Conservation (phyloP, 768 basidiomycete genomes). For the Calocybe gangraenosa region DNA sequence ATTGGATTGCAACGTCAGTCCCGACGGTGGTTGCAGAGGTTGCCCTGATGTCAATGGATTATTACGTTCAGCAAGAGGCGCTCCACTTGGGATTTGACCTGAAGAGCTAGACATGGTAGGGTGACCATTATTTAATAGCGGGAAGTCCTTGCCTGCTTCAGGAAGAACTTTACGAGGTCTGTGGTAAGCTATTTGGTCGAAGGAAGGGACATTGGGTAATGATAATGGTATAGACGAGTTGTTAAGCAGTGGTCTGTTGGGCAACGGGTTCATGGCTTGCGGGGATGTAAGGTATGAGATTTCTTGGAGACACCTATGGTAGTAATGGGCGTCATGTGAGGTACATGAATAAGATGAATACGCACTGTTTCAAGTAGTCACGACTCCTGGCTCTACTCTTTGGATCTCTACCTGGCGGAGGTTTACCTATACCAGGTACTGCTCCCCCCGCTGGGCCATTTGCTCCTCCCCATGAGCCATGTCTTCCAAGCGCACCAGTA, state of each 20-base stretch:
- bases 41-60: conserved; percentile 40
- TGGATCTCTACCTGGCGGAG: conserved; percentile 83
- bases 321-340: conserved; percentile 5
- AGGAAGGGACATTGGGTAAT: conserved; percentile 68
- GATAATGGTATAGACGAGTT: conserved; percentile 61
- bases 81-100: conserved; percentile 40
- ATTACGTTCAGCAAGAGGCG: conserved; percentile 48
- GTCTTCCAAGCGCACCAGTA: conserved; percentile 43
- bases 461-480: conserved; percentile 53
- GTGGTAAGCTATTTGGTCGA: conserved; percentile 71
- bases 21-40: conserved; percentile 28
- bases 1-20: conserved; percentile 25
- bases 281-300: conserved; percentile 96
- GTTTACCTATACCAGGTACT: conserved; percentile 56
- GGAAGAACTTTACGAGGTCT: conserved; percentile 79
- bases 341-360: conserved; percentile 15
- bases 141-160: conserved; percentile 70
- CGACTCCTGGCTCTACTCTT: conserved; percentile 91
- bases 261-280: conserved; percentile 95
- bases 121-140: conserved; percentile 55
- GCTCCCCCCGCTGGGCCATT: conserved; percentile 42
- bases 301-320: conserved; percentile 86
- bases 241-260: conserved; percentile 74
- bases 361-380: conserved; percentile 96
- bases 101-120: conserved; percentile 47